Evolutionary conservation across 2,329 filamentous ascomycete species (phyloP).

Genomic region (Colletotrichum sp.): DNA sequence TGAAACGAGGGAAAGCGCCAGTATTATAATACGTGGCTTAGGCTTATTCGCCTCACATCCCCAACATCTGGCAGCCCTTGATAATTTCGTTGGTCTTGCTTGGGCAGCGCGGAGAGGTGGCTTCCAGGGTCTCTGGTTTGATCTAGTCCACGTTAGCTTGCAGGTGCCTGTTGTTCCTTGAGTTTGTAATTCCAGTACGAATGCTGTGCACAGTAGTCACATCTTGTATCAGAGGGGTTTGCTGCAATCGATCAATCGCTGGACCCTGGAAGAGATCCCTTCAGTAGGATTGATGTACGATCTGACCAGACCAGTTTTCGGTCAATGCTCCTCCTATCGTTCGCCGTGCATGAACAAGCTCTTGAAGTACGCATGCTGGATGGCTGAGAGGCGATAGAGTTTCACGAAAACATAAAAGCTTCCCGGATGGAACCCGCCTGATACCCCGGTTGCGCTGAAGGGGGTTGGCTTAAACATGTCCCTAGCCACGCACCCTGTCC

Average conservation of each 20-base stretch:
- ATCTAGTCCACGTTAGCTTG: background rate
- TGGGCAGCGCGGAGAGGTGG: background rate
- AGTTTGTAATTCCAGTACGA: background rate
- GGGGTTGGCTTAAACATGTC: background rate
- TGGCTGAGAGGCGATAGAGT: background rate
- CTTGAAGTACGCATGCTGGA: background rate
- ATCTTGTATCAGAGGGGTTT: background rate
- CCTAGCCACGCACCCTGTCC: background rate
- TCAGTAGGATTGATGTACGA: background rate
- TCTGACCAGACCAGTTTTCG: background rate
- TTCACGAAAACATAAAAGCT: background rate
- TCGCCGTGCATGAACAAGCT: background rate
- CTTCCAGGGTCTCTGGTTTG: background rate
- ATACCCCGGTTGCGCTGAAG: background rate
- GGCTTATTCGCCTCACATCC: background rate
- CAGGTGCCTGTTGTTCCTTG: background rate
- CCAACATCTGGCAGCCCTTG: background rate
- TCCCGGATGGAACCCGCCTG: background rate
- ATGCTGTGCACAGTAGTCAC: background rate
- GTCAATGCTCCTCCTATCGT: background rate
- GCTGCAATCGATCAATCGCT: background rate
- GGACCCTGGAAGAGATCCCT: background rate
- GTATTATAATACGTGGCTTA: background rate
- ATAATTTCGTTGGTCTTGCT: background rate
- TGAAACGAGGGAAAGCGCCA: background rate